Evolutionary conservation across 306 rosid genomes (phyloP), one percentile per base, ranked within the genome.

Genomic region (Trichosanthes cucumerina): DNA sequence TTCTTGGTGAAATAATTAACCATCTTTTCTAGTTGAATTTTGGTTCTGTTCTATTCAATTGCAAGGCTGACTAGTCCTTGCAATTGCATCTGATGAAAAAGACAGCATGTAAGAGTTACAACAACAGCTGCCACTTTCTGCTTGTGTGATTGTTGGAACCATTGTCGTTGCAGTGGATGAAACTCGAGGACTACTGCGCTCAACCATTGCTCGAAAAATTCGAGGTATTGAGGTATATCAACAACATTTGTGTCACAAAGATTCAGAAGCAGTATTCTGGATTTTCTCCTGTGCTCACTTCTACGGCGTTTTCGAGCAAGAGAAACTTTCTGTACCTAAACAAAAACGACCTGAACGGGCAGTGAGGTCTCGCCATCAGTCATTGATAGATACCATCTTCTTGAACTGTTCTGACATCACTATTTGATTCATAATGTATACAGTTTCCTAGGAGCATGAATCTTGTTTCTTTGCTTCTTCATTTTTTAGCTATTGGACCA

Each of bases 131-230:
- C 57, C 50, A 23, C 21, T 24, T 70, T 43, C 1, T 41, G 1
- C 69, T 62, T 23, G 75, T 47, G 52, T 74, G 6, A 50, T 76
- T 70, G 9, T 83, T 66, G 59, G 28, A 57, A 49, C 24, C 18
- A 78, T 47, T 83, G 50, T 79, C 81, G n/a, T 79, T 81, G 86
- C 91, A 95, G 97, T 95, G 97, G 97, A 91, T 95, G 89, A 85
- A 91, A 80, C 86, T 90, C 57, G 90, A 87, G 82, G 92, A 92
- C 74, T 92, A 86, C 59, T 85, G 78, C 75, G 83, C 89, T 74
- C 96, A 88, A 38, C 90, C 93, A 3, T 81, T 80, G 23, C 84
- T 88, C 69, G 85, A 91, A 82, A 80, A 79, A 52, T 52, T 80
- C 58, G 90, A 88, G 76, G 43, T 83, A 53, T n/a, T 83, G 81